These are phyloP conservation scores for Lachnellula suecica DNA, from an alignment of 2,329 filamentous ascomycete species.

Conservation along the genomic window DNA sequence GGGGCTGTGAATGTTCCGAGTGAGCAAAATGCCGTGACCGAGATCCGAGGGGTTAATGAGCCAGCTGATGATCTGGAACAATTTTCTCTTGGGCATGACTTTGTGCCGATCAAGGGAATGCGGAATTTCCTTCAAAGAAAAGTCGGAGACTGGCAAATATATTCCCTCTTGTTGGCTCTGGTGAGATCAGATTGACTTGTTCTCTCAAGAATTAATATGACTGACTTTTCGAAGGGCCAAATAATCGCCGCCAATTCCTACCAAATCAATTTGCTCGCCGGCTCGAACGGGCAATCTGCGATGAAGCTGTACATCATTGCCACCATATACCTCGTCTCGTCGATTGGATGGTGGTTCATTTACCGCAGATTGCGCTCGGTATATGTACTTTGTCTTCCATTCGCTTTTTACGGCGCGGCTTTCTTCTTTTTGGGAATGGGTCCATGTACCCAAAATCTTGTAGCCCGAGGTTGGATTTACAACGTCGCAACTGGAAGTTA, in stretches of 20 bases:
- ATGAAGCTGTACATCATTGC: slow-evolving; percentile 59
- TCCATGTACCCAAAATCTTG: slow-evolving; percentile 44
- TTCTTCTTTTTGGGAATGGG: slow-evolving; percentile 62
- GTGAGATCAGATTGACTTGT: too few species aligned
- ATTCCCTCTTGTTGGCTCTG: slow-evolving; percentile 56
- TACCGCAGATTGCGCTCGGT: slow-evolving; percentile 57
- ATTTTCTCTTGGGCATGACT: slow-evolving; percentile 50
- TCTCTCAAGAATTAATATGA: too few species aligned
- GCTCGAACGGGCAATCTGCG: slow-evolving; percentile 58
- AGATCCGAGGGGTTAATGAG: background rate
- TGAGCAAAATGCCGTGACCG: background rate
- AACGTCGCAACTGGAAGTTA: slow-evolving; percentile 62
- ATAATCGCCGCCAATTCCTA: slow-evolving; percentile 66
- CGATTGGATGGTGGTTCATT: slow-evolving; percentile 60
- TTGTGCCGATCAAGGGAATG: slow-evolving; percentile 47
- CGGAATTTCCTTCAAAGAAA: slow-evolving; percentile 54
- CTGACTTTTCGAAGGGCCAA: too few species aligned
- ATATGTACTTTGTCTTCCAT: slow-evolving; percentile 58
- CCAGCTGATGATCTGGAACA: slow-evolving; percentile 37
- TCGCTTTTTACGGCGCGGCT: slow-evolving; percentile 56
- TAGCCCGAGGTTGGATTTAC: slow-evolving; percentile 40
- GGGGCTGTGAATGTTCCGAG: background rate
- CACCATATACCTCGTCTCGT: slow-evolving; percentile 56
- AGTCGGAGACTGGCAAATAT: slow-evolving; percentile 62
- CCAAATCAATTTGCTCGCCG: slow-evolving; percentile 64